Evolutionary conservation across 1,284 basidiomycete species (phyloP), one percentile per base, ranked within the genome.

Genomic region (Trichosporon coremiiforme): DNA sequence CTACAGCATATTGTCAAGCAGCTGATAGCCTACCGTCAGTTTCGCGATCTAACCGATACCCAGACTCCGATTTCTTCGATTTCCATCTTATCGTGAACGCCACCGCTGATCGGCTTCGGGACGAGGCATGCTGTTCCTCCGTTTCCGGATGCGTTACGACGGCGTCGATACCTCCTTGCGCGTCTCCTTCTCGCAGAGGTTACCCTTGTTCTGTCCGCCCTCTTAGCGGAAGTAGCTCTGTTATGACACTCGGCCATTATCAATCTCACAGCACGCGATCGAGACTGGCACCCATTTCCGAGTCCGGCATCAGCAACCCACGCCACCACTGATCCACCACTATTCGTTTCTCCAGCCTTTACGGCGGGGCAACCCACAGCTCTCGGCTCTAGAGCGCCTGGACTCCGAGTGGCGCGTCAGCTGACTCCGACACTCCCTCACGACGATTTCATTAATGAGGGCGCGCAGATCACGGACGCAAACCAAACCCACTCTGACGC

Each of bases 401-500:
- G 9, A 8, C 33, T 35, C 33, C 50, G 9, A 25, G 9, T 20
- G 45, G 7, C 20, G n/a, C 10, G 8, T 22, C 50, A 53, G 22
- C 20, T 53, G 50, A 53, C 33, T 53, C 17, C 17, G 6, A 15
- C 41, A 15, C 17, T 45, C 17, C 17, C 41, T 45, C 41, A 45
- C 41, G 41, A 45, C 41, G 41, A 8, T 8, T 17, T 45, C 17
- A n/a, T 45, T 17, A 45, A n/a, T 45, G 41, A 45, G 15, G 9
- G 50, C 50, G 7, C 20, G 50, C 9, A 20, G 50, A 53, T 53
- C 50, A 10, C 50, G 50, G 50, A 53, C 50, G 22, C 50, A 53
- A 53, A 53, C 50, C 22, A 53, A 53, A 53, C 50, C 50, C 50
- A 53, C 50, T 53, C 50, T 53, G 50, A 53, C 50, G 50, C 50